Conservation (phyloP, 345 rosid genomes). For the Mercurialis annua region DNA sequence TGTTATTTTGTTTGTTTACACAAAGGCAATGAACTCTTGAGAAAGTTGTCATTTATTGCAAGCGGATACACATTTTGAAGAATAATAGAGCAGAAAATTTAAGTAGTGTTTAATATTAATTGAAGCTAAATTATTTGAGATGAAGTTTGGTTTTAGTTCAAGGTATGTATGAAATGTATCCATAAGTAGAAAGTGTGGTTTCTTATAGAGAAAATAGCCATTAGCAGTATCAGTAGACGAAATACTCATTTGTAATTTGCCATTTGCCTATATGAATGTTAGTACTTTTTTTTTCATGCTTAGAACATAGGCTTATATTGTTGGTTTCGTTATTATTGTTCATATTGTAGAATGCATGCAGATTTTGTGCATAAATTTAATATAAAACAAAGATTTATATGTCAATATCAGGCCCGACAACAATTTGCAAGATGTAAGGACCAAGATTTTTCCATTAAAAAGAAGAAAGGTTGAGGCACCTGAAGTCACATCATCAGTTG, state of each 20-base stretch:
- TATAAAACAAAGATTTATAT: conserved; percentile 15
- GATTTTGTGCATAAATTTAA: conserved; percentile 4
- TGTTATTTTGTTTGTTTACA: background rate
- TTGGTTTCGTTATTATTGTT: background rate
- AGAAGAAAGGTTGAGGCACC: conserved; percentile 32
- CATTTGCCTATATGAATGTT: too few relatives aligned
- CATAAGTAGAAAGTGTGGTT: background rate
- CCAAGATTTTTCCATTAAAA: conserved; percentile 35
- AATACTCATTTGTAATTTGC: too few relatives aligned
- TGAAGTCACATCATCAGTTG: conserved; percentile 16
- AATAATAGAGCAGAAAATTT: background rate
- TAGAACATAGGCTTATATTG: background rate
- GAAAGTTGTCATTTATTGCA: background rate
- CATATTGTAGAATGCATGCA: background rate
- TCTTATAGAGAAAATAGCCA: too few relatives aligned
- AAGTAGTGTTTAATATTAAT: background rate
- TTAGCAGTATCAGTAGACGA: too few relatives aligned
- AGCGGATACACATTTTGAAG: background rate
- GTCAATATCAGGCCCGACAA: conserved; percentile 30
- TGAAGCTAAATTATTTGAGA: background rate
- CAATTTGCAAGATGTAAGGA: conserved; percentile 32
- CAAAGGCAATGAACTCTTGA: background rate
- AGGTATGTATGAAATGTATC: background rate
- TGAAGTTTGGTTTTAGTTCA: background rate
- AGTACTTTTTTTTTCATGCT: conserved; percentile 1